These are phyloP conservation scores for Paramyrothecium roridum DNA, from an alignment of 2,329 filamentous ascomycete species.

Conservation along the genomic window DNA sequence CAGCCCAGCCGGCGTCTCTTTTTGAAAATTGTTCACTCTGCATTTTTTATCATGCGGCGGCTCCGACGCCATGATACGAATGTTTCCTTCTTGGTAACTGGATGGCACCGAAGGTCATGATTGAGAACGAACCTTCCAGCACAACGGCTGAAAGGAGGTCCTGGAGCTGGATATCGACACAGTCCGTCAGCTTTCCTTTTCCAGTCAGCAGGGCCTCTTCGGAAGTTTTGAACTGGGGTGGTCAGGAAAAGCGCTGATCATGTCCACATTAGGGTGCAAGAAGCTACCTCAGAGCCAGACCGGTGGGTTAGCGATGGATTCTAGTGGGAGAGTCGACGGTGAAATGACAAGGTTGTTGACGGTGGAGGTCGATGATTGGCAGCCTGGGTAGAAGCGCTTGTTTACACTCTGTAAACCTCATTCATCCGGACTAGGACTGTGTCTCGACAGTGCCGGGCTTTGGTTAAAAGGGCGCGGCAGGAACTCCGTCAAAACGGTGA, in stretches of 20 bases:
- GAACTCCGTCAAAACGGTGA: not conserved
- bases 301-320: not conserved
- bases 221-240: not conserved
- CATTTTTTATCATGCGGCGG: too few species aligned
- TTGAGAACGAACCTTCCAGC: too few species aligned
- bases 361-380: not conserved
- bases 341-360: not conserved
- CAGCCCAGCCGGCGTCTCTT: too few species aligned
- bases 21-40: too few species aligned
- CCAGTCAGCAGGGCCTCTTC: constrained; percentile 8
- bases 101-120: too few species aligned
- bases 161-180: not conserved
- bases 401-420: not conserved
- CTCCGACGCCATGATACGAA: too few species aligned
- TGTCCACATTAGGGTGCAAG: not conserved
- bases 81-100: too few species aligned
- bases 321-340: not conserved
- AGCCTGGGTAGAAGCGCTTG: not conserved
- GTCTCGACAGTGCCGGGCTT: not conserved
- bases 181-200: not conserved
- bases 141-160: not conserved
- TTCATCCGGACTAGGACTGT: not conserved
- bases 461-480: not conserved
- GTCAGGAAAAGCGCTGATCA: not conserved
- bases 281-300: constrained; percentile 3